Evolutionary conservation across 257 asterid species (phyloP), one percentile per base, ranked within the genome.

Genomic region (Capsicum pubescens): DNA sequence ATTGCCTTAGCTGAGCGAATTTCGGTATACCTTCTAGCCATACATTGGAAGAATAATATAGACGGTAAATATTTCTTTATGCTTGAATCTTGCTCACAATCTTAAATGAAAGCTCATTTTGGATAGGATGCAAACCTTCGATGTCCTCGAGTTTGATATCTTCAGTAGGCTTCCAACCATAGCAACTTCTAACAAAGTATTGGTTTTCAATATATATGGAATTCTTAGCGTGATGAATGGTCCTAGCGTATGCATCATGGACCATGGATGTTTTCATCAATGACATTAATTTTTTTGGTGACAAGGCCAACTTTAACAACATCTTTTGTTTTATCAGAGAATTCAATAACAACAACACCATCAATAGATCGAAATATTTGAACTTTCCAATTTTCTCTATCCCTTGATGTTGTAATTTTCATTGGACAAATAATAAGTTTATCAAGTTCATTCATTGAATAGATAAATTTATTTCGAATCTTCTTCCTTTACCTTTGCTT

Each of bases 201-300:
- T 96, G 99, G 82, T 93, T 96, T 63, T 96, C 99, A 32, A 96
- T 94, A 89, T 96, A 96, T 44, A 96, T 93, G 83, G 92, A 96
- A 57, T 88, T 89, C 81, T 89, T 91, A 3, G 99, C 99, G 21
- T 98, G 87, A 3, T 98, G 96, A 52, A 96, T 96, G 42, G 98
- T 98, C 12, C 88, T 87, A 60, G 94, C 92, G 56, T 96, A 94
- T 1, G 97, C 97, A 19, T 96, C n/a, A n/a, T n/a, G n/a, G n/a
- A n/a, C n/a, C 99, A 70, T 94, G 99, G 39, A 96, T 94, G 88
- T 98, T 92, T 69, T 90, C 86, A 61, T 96, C 99, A 46, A 93
- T 90, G 60, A 96, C 81, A 12, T 89, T 87, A 74, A 90, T 92
- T 66, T 93, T 96, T 15, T 95, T 97, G 6, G 89, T 90, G 1